Evolutionary conservation across 192 early-diverging fungal genomes (phyloP).

Genomic region (Helicostylum pulchrum): DNA sequence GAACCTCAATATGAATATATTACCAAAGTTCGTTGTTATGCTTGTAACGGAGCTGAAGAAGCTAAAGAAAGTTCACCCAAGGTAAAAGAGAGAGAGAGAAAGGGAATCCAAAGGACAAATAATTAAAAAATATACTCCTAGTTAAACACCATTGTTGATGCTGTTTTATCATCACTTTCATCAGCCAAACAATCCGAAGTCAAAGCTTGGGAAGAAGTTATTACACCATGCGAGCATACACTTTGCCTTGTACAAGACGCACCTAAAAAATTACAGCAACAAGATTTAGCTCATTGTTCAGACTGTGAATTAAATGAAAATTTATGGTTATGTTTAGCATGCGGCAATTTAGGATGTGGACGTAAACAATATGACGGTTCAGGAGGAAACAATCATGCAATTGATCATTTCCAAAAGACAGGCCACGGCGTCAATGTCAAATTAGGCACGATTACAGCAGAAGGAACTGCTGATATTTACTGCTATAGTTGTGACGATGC

Average conservation of each 20-base stretch:
- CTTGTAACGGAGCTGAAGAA: constrained; percentile 62
- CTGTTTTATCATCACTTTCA: constrained; percentile 74
- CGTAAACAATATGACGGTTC: constrained; percentile 89
- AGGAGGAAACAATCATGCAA: constrained; percentile 91
- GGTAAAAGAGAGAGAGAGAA: constrained; percentile 33
- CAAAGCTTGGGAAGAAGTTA: constrained; percentile 92
- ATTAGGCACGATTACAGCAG: constrained; percentile 95
- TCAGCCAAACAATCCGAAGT: constrained; percentile 84
- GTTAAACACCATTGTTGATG: constrained; percentile 61
- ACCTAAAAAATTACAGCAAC: constrained; percentile 43
- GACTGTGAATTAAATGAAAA: constrained; percentile 88
- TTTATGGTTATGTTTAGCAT: constrained; percentile 93
- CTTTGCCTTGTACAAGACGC: constrained; percentile 62
- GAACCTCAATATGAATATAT: constrained; percentile 70
- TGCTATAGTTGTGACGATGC: constrained; percentile 87
- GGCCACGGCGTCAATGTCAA: constrained; percentile 85
- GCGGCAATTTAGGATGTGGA: constrained; percentile 93
- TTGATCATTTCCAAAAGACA: constrained; percentile 78
- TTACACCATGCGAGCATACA: constrained; percentile 77
- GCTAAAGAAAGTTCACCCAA: constrained; percentile 48
- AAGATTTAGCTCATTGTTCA: constrained; percentile 67
- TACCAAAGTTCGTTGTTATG: constrained; percentile 78
- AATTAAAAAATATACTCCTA: constrained; percentile 21
- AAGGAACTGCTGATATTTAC: constrained; percentile 89
- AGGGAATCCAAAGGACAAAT: not conserved